Evolutionary conservation across 306 rosid species (phyloP).

Genomic region (Alnus rubra): DNA sequence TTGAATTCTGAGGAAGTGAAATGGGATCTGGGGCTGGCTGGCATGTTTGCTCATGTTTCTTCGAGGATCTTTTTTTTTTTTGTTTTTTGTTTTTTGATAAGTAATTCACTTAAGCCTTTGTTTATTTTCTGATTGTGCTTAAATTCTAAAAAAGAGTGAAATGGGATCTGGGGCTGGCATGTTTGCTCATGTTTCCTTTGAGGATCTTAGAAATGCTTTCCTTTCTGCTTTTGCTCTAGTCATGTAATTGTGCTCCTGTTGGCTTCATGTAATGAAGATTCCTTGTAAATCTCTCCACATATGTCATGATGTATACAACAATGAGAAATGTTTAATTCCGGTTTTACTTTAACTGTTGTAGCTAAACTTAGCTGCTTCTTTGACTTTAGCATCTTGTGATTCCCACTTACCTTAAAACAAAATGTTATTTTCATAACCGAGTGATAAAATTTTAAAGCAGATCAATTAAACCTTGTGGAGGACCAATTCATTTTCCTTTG

Average conservation of each 20-base stretch:
- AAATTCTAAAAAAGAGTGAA: background rate
- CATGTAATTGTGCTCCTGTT: background rate
- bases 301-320: background rate
- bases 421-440: background rate
- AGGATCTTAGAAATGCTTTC: slow-evolving; percentile 1
- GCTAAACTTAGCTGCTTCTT: background rate
- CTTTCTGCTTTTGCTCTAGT: background rate
- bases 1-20: background rate
- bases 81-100: too few relatives aligned
- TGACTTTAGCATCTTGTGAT: background rate
- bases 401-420: background rate
- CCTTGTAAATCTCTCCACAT: background rate
- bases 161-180: background rate
- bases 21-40: background rate
- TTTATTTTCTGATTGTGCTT: background rate
- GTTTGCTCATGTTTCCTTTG: background rate
- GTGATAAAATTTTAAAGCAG: background rate
- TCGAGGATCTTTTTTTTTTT: background rate
- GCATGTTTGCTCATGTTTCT: background rate
- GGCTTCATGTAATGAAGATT: background rate
- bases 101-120: background rate
- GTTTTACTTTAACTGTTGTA: background rate
- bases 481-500: background rate
- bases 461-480: background rate
- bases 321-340: background rate